Percentiles rank a stretch among this genome's conserved stretches.
Conservation (phyloP, 495 filamentous ascomycete species). For the Aspergillus olivimuriae region DNA sequence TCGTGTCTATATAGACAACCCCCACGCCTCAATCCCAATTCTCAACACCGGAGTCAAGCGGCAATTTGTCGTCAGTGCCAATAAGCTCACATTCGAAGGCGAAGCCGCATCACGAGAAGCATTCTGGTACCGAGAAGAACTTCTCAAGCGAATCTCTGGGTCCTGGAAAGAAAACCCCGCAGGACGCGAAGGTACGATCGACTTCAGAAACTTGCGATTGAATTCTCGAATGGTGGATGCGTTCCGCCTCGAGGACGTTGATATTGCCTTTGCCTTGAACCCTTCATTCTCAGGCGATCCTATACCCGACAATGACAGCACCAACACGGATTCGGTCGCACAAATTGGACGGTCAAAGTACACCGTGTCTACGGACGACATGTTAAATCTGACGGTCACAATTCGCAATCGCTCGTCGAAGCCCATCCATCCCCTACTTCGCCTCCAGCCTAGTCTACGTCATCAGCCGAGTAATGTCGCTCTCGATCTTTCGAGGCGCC, state of each 20-base stretch:
- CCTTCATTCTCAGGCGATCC: conserved; percentile 13
- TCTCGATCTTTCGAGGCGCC: conserved; percentile 74
- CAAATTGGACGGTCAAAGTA: conserved; percentile 46
- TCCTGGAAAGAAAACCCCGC: conserved; percentile 62
- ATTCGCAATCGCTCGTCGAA: conserved; percentile 64
- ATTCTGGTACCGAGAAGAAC: conserved; percentile 87
- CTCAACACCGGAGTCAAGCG: conserved; percentile 66
- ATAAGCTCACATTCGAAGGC: conserved; percentile 68
- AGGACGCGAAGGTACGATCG: conserved; percentile 59
- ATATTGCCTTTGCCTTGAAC: conserved; percentile 55
- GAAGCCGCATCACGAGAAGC: conserved; percentile 75
- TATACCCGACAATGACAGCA: background rate
- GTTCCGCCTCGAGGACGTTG: conserved; percentile 73
- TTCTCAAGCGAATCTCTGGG: conserved; percentile 64
- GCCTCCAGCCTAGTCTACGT: conserved; percentile 69
- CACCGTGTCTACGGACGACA: conserved; percentile 59
- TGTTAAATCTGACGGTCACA: conserved; percentile 60
- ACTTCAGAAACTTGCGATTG: conserved; percentile 67
- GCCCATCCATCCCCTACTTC: conserved; percentile 65
- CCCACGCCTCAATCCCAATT: conserved; percentile 70
- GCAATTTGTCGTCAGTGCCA: conserved; percentile 83
- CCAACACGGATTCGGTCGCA: conserved; percentile 11
- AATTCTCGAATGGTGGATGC: conserved; percentile 76
- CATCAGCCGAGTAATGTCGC: conserved; percentile 67
- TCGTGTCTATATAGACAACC: conserved; percentile 68